These are phyloP conservation scores for Hericium coralloides DNA, from an alignment of 768 basidiomycete species.

Conservation along the genomic window DNA sequence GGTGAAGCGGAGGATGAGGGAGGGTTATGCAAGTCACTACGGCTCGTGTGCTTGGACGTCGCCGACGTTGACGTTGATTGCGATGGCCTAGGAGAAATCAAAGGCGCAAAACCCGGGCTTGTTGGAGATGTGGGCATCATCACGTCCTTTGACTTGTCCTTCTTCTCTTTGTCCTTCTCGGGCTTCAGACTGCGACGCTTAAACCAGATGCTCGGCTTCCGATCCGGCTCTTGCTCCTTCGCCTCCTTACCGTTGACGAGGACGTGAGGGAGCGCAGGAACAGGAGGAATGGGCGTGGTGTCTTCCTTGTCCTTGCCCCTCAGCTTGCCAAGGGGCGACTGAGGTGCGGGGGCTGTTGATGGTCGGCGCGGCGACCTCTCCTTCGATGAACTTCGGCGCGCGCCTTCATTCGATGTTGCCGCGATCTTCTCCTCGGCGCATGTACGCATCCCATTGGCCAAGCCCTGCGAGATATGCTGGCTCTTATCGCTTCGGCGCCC, in stretches of 20 bases:
- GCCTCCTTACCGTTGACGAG: slow-evolving; percentile 19
- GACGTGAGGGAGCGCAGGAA: slow-evolving; percentile 23
- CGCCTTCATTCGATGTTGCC: neutral
- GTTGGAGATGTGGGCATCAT: slow-evolving; percentile 1
- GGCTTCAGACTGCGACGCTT: slow-evolving; percentile 39
- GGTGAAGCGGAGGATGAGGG: slow-evolving; percentile 3
- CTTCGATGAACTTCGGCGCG: slow-evolving; percentile 10
- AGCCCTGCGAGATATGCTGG: neutral
- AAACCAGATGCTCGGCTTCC: slow-evolving; percentile 41
- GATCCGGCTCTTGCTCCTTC: slow-evolving; percentile 27
- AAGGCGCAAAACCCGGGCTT: neutral
- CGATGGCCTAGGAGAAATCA: slow-evolving; percentile 4
- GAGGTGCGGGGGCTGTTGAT: slow-evolving; percentile 12
- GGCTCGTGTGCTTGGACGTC: slow-evolving; percentile 6
- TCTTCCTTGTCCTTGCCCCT: slow-evolving; percentile 11
- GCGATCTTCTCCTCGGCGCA: neutral
- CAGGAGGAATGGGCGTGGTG: slow-evolving; percentile 18
- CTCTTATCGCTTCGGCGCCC: neutral
- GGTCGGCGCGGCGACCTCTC: slow-evolving; percentile 1
- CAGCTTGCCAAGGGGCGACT: slow-evolving; percentile 3
- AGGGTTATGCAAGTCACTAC: slow-evolving; percentile 2
- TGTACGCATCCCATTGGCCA: neutral
- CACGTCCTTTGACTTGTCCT: slow-evolving; percentile 1
- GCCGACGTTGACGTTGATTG: slow-evolving; percentile 9
- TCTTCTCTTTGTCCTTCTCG: slow-evolving; percentile 12